A percentile compares a stretch with the other conserved stretches of the same genome.
These are phyloP conservation scores for Solanum chilense DNA, from an alignment of 257 asterid genomes.

Conservation along the genomic window DNA sequence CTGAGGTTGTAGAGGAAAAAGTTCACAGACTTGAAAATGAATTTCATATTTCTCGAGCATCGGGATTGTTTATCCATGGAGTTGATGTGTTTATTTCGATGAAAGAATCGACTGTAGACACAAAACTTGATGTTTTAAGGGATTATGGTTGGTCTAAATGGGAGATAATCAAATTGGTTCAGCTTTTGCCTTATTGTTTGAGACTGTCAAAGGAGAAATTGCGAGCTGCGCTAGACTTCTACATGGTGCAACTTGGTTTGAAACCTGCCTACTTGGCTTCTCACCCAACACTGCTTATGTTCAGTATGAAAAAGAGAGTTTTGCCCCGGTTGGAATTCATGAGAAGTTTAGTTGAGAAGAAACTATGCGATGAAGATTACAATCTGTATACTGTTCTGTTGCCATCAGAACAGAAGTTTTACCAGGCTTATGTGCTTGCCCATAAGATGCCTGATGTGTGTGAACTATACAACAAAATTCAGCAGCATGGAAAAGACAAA, in stretches of 20 bases:
- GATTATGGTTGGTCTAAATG: not conserved
- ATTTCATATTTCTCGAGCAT: not conserved
- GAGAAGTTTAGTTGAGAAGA: constrained; percentile 5
- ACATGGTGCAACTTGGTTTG: not conserved
- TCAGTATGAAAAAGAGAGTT: constrained; percentile 15
- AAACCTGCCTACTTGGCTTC: not conserved
- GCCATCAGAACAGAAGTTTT: not conserved
- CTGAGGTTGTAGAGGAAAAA: not conserved
- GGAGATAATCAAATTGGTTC: not conserved
- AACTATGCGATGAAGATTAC: not conserved
- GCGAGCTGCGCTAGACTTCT: not conserved
- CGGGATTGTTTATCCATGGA: constrained; percentile 3
- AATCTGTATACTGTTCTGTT: not conserved
- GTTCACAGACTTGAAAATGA: not conserved
- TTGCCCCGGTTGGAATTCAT: constrained; percentile 9
- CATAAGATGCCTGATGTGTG: constrained; percentile 1
- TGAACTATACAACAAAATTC: not conserved
- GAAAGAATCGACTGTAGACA: not conserved
- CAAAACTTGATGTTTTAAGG: not conserved
- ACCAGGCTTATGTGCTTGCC: not conserved
- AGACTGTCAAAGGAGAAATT: not conserved
- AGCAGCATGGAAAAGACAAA: not conserved
- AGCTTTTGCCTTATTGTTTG: not conserved
- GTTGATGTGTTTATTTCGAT: not conserved
- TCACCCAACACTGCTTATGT: not conserved